phyloP scores from a whole-genome alignment of 495 filamentous ascomycete species.

The Aspergillus affinis region DNA sequence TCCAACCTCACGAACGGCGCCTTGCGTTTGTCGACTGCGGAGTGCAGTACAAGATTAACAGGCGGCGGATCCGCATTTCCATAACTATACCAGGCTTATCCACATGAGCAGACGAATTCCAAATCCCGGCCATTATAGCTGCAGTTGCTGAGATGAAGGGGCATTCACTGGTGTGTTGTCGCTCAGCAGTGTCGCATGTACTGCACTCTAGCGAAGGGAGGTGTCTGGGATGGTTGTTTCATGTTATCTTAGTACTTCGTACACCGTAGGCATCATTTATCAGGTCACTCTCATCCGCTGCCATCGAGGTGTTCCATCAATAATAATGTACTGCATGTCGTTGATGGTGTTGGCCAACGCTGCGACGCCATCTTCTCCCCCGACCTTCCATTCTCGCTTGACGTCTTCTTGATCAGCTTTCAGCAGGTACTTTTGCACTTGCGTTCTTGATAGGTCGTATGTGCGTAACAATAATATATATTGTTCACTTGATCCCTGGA shows the following conservation, averaged over 20 bases:
- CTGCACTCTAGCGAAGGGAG: background rate
- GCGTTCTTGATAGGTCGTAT: too few relatives aligned
- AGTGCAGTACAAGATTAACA: background rate
- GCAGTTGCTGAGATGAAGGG: background rate
- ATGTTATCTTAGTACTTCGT: background rate
- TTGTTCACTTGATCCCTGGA: too few relatives aligned
- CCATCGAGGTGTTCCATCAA: too few relatives aligned
- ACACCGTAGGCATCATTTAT: background rate
- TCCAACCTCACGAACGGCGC: background rate
- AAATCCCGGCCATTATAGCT: background rate
- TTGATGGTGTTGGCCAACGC: too few relatives aligned
- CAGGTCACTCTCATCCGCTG: background rate
- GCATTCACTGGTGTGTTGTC: background rate
- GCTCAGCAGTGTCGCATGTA: background rate
- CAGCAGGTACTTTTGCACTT: too few relatives aligned
- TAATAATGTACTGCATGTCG: too few relatives aligned
- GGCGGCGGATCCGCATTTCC: background rate
- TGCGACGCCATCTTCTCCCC: too few relatives aligned
- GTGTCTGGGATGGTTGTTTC: background rate
- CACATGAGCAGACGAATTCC: background rate
- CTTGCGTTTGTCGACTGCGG: background rate
- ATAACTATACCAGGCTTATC: background rate
- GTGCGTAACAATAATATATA: too few relatives aligned
- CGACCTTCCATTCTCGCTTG: too few relatives aligned
- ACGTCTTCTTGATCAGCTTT: too few relatives aligned